Evolutionary conservation across 2,329 filamentous ascomycete species (phyloP).

Genomic region (Colletotrichum liaoningense): DNA sequence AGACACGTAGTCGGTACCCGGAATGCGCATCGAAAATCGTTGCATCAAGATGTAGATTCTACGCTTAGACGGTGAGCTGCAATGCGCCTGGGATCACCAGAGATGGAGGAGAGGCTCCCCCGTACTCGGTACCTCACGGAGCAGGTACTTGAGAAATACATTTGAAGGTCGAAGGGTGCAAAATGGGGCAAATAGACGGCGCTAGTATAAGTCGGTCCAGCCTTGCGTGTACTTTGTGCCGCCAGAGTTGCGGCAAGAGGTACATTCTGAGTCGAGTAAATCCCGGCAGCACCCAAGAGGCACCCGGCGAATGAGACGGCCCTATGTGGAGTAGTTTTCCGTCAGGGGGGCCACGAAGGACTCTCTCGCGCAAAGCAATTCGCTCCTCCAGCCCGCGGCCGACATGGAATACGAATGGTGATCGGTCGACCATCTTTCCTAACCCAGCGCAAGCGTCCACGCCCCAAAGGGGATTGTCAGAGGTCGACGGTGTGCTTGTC

Average conservation of each 20-base stretch:
- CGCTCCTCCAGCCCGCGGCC: slow-evolving; percentile 2
- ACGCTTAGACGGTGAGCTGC: background rate
- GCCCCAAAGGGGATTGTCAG: slow-evolving; percentile 25
- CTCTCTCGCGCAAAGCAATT: slow-evolving; percentile 23
- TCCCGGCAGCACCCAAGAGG: background rate
- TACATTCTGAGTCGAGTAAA: slow-evolving; percentile 24
- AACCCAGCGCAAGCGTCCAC: slow-evolving; percentile 34
- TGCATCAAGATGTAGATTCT: background rate
- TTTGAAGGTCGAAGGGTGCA: background rate
- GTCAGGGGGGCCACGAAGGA: slow-evolving; percentile 15
- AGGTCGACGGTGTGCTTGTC: slow-evolving; percentile 14
- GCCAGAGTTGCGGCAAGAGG: slow-evolving; percentile 3
- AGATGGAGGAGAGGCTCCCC: background rate
- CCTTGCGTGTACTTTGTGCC: slow-evolving; percentile 15
- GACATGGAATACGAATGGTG: slow-evolving; percentile 34
- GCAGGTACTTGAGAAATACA: background rate
- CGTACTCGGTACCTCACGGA: background rate
- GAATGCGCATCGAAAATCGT: background rate
- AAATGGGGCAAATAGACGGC: background rate
- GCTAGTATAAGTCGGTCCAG: slow-evolving; percentile 20
- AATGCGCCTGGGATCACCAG: background rate
- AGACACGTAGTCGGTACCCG: background rate
- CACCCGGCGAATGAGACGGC: slow-evolving; percentile 9
- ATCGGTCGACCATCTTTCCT: slow-evolving; percentile 31
- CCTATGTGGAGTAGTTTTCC: background rate